Conservation (phyloP, 352 stramenopile species). For the Phytophthora hybrid region DNA sequence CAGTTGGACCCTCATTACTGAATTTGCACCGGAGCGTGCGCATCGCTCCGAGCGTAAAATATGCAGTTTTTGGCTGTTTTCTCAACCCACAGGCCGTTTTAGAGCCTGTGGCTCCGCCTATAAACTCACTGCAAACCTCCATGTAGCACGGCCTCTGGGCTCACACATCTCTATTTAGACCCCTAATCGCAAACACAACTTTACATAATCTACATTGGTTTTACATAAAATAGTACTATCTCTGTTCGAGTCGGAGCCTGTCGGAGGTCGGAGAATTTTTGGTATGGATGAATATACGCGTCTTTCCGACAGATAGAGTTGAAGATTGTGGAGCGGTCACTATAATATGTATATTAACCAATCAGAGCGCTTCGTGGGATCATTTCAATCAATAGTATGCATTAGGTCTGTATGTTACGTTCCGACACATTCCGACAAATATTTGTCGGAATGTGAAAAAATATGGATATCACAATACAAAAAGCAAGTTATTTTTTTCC, state of each 20-base stretch:
- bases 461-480: too few species aligned
- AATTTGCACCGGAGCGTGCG: background rate
- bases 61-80: constrained; percentile 1
- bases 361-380: too few species aligned
- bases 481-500: too few species aligned
- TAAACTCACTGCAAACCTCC: background rate
- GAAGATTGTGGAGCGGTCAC: too few species aligned
- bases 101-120: background rate
- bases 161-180: background rate
- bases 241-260: background rate
- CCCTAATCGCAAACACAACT: background rate
- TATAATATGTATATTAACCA: too few species aligned
- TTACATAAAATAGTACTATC: background rate
- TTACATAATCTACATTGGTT: background rate
- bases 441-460: too few species aligned
- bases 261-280: background rate
- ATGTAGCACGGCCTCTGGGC: background rate
- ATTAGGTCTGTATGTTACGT: too few species aligned
- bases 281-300: background rate
- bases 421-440: too few species aligned
- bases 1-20: background rate
- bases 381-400: too few species aligned
- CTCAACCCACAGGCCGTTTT: background rate
- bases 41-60: constrained; percentile 1
- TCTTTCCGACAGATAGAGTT: too few species aligned